Base-by-base conservation (phyloP, 2,329 filamentous ascomycete species). In the Venturia oleaginea region DNA sequence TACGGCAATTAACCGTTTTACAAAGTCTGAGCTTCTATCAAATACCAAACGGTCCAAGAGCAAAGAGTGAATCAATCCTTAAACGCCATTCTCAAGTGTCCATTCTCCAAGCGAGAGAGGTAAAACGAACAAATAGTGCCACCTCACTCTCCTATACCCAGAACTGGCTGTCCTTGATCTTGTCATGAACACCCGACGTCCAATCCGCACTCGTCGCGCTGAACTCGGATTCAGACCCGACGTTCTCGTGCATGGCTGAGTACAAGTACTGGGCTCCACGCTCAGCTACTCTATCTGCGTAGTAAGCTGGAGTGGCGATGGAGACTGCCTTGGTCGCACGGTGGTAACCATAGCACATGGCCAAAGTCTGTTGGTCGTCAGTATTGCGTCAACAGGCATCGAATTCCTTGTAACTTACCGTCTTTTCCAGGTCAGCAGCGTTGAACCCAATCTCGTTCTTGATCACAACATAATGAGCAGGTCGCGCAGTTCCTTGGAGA, bases 301-400 rank as follows among this genome's bases (percentile, higher is more conserved):
- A 96, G 78, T 96, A 96, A 0, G 91, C 92, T 0, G 92, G 90
- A 0, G 92, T 91, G 69, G 89, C 94, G 68, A 96, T 86, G 70
- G 88, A 91, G 59, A 96, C 91, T 0, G 91, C 88, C 74, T 91
- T 92, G n/a, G 91, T 94, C 0, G 92, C 91, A 3, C 92, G 85
- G 11, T 90, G 90, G 71, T 89, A 96, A 0, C 91, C 78, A 73
- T 96, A 93, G 75, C 90, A 94, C 71, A 96, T 80, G 62, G 89
- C 85, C 71, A 92, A 88, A 0, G 90, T 95, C 65, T 90, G 78
- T 67, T 82, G 34, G 17, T 27, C 5, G 38, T 61, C 40, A 61
- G 68, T 82, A 10, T 17, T 38, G 4, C 6, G 4, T 51, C 19
- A 34, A 90, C 87, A 48, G 86, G 76, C 0, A 87, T 40, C 63